phyloP scores from a whole-genome alignment of 495 filamentous ascomycete genomes.

The Penicillium waksmanii region DNA sequence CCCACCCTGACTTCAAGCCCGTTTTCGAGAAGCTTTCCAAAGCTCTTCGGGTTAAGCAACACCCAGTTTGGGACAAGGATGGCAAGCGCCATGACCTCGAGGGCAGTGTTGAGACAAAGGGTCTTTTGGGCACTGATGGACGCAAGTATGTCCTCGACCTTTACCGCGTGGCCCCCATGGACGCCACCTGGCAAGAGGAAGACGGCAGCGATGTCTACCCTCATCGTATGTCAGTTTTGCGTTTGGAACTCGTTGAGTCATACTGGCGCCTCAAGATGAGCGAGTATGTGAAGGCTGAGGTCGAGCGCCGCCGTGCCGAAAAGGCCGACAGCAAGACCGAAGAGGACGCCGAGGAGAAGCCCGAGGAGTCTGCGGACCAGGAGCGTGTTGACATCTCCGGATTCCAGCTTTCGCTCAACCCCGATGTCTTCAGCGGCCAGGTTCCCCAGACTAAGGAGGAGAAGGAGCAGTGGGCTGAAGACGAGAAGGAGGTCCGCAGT shows the following conservation, averaged over 20 bases:
- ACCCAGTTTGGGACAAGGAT: slow-evolving; percentile 98
- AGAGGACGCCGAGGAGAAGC: slow-evolving; percentile 37
- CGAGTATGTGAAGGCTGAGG: slow-evolving; percentile 77
- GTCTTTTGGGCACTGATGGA: slow-evolving; percentile 93
- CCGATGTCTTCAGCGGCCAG: slow-evolving; percentile 94
- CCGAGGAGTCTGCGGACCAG: slow-evolving; percentile 45
- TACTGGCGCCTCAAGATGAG: slow-evolving; percentile 84
- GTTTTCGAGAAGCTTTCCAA: slow-evolving; percentile 90
- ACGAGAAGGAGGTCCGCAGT: slow-evolving; percentile 86
- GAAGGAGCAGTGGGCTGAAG: slow-evolving; percentile 79
- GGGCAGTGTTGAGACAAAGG: slow-evolving; percentile 97
- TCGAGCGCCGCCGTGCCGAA: slow-evolving; percentile 58
- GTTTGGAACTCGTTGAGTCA: slow-evolving; percentile 84
- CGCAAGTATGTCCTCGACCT: slow-evolving; percentile 96
- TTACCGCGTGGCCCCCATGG: slow-evolving; percentile 91
- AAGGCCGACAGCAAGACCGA: slow-evolving; percentile 50
- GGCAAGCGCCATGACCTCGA: slow-evolving; percentile 88
- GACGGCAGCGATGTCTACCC: slow-evolving; percentile 72
- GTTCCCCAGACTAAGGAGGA: slow-evolving; percentile 87
- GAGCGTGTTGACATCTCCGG: slow-evolving; percentile 78
- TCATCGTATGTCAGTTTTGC: slow-evolving; percentile 91
- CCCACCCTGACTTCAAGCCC: slow-evolving; percentile 80
- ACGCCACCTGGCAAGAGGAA: slow-evolving; percentile 88
- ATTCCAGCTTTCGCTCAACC: slow-evolving; percentile 89
- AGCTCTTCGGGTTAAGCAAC: slow-evolving; percentile 85